Conservation (phyloP, 169 alveolate species). For the Eimeria praecox region DNA sequence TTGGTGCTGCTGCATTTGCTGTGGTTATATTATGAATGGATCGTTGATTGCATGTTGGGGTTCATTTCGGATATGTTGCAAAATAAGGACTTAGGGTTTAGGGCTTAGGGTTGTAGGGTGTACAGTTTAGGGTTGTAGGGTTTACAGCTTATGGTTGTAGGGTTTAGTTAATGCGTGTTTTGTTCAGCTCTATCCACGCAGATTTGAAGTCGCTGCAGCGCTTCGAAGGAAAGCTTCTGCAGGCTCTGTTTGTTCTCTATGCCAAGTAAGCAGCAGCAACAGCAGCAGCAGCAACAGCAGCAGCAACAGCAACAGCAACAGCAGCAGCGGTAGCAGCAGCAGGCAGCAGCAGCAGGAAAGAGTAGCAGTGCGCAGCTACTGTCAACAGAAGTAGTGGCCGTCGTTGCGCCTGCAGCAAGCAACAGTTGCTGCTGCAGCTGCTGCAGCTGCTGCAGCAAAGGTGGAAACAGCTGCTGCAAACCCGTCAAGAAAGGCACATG, state of each 20-base stretch:
- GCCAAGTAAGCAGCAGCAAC: constrained; percentile 63
- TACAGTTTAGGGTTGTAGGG: neutral
- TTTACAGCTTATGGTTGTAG: neutral
- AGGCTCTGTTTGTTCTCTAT: constrained; percentile 27
- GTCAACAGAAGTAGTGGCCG: too few relatives aligned
- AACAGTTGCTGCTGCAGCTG: neutral
- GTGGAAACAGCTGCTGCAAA: constrained; percentile 14
- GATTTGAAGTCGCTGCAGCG: constrained; percentile 17
- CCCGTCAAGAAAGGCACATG: too few relatives aligned
- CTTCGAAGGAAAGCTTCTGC: constrained; percentile 26
- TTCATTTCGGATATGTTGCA: neutral
- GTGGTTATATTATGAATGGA: too few relatives aligned
- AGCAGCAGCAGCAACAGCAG: constrained; percentile 55
- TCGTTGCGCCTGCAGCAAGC: neutral
- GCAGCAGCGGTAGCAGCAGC: constrained; percentile 53
- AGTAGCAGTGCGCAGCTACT: neutral
- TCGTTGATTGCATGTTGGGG: neutral
- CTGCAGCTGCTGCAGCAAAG: neutral
- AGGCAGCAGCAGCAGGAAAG: neutral
- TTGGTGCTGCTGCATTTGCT: neutral
- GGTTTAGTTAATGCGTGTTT: neutral
- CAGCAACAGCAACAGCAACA: neutral
- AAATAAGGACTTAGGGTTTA: neutral
- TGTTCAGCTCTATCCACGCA: constrained; percentile 22
- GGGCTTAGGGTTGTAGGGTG: neutral